Base-by-base conservation (phyloP, 2,329 filamentous ascomycete genomes). In the Alternaria triticina region DNA sequence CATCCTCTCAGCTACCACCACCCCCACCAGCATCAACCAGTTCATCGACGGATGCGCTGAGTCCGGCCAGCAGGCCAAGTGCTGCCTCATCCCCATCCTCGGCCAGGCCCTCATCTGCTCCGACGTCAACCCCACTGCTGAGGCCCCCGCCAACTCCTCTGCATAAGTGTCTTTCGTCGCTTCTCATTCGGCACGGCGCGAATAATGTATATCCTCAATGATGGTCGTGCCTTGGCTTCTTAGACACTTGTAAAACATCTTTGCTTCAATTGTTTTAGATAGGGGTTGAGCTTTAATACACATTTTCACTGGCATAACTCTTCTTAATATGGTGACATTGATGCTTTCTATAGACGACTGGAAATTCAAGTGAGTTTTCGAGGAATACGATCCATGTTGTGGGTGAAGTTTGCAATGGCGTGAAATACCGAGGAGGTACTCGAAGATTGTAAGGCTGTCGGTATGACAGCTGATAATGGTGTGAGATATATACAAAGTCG, bases 11-110 rank as follows among this genome's bases (percentile, higher is more conserved):
- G 80, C 80, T n/a, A 54, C 70, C 9, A 64, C 61, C 51, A 74
- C 69, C 5, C 84, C 85, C 13, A 70, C 71, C 40, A 72, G 74
- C 65, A 79, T 81, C 55, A 75, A 79, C 22, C 72, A 80, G 61
- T 86, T 88, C 77, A 76, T 80, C 63, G 75, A 78, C 22, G 77
- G 83, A 66, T 88, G 86, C 71, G 57, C 85, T 3, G 80, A 69
- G 6, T 80, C 81, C 6, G 86, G 86, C 55, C 86, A 88, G 78
- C 83, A 83, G 64, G 86, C 86, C 60, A 85, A 85, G 70, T 89
- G 87, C 83, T 89, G 87, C 68, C 75, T 84, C 12, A 67, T 89
- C 17, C 86, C 86, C 8, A 81, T 88, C 69, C 73, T 81, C 54
- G 79, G 73, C 52, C 80, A 81, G 74, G 79, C 74, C 7, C 72